Evolutionary conservation across 78 protist genomes (phyloP), one percentile per base, ranked within the genome.

Genomic region (Isochrysis galbana): DNA sequence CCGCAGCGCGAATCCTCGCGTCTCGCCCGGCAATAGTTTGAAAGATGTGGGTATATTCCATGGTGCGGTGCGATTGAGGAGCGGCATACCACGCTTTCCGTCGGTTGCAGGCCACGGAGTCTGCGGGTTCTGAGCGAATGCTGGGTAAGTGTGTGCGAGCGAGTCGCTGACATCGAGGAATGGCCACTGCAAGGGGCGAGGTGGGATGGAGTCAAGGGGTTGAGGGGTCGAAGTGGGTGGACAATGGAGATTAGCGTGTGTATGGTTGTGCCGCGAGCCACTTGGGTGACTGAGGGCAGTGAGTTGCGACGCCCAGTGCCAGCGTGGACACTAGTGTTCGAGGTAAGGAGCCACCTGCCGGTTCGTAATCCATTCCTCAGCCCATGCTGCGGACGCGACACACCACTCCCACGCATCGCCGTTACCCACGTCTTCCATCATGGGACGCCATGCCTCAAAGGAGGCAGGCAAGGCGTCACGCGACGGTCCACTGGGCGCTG

Each of bases 361-460:
- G n/a, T n/a, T n/a, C n/a, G n/a, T 34, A 41, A 45, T 22, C 84
- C 84, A 74, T 45, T 74, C 84, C 45, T 1, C 42, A 22, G 84
- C 46, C 84, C 84, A 74, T 11, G 84, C 84, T 2, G 11, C 32
- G n/a, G 84, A 74, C 32, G 46, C 46, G 26, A 74, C 84, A 23
- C 11, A 4, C 84, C 84, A 74, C 46, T 74, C 84, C 46, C 21
- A 38, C 46, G 46, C 46, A 29, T 74, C 46, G 17, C 46, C 44
- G 84, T 38, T 38, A 45, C 46, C 84, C 32, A 36, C 5, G 46
- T 74, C 84, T 45, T 74, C 84, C 29, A 74, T 1, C 84, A 74
- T 38, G n/a, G 84, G 84, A 14, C 84, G 44, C 84, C 84, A 74
- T 14, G 46, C 84, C 45, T 74, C 84, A 45, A 74, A 45, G 17